Percentiles rank a stretch among this genome's conserved stretches.
phyloP scores from a whole-genome alignment of 2,329 filamentous ascomycete species.

The Lachnellula arida region DNA sequence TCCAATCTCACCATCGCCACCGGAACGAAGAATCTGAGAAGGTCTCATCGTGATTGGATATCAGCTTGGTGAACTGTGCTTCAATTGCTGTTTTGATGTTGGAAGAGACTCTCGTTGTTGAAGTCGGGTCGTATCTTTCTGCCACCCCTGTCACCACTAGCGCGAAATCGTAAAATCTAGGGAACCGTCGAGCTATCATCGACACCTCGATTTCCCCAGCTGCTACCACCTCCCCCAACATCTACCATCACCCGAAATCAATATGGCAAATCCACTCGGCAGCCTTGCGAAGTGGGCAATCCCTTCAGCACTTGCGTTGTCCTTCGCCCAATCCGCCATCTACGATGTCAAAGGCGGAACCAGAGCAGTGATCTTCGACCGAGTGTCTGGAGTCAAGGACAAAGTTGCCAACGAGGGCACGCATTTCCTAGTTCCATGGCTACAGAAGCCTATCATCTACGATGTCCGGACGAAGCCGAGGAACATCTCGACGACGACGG shows the following conservation, averaged over 20 bases:
- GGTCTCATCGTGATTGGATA: conserved; percentile 30
- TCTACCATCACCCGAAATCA: conserved; percentile 16
- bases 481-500: conserved; percentile 96
- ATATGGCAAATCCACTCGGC: conserved; percentile 50
- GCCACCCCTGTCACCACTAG: conserved; percentile 23
- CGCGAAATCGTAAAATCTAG: conserved; percentile 18
- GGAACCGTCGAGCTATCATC: conserved; percentile 22
- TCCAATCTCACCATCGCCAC: conserved; percentile 30
- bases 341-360: conserved; percentile 97
- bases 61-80: conserved; percentile 8
- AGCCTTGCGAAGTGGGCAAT: conserved; percentile 65
- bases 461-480: conserved; percentile 96
- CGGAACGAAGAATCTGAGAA: conserved; percentile 30
- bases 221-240: conserved; percentile 6
- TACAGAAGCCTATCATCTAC: conserved; percentile 91
- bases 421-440: conserved; percentile 92
- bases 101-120: conserved; percentile 10
- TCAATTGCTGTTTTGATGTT: conserved; percentile 22
- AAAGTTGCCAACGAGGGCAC: conserved; percentile 91
- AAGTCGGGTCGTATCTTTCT: conserved; percentile 15
- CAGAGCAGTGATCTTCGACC: conserved; percentile 96
- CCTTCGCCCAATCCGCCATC: conserved; percentile 70
- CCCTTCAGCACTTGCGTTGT: conserved; percentile 64
- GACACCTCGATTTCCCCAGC: conserved; percentile 5
- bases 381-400: conserved; percentile 87